These are phyloP conservation scores for Raphidocelis subcapitata DNA, from an alignment of 139 green algal species.

Conservation along the genomic window DNA sequence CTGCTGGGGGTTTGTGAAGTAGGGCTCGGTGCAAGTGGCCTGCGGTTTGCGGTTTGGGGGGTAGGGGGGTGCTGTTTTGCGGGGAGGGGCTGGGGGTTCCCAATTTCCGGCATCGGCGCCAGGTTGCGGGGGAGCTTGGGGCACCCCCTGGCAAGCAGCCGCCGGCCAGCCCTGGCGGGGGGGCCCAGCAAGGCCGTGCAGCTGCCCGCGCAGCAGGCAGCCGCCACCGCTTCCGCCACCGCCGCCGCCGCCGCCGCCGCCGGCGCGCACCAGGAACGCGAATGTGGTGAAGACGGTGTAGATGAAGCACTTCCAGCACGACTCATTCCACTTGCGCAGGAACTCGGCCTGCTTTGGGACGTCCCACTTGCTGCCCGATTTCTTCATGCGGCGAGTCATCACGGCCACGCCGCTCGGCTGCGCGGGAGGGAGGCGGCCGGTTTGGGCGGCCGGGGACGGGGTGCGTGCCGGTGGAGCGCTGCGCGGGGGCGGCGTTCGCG, in stretches of 20 bases:
- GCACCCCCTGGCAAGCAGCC: too few relatives aligned
- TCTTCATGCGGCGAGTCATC: constrained; percentile 24
- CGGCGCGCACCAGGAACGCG: constrained; percentile 25
- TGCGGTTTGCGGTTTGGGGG: background rate
- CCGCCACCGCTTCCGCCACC: too few relatives aligned
- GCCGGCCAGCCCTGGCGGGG: too few relatives aligned
- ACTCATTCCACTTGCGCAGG: constrained; percentile 62
- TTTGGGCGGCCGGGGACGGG: background rate
- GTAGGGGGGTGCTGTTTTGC: too few relatives aligned
- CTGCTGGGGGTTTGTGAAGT: constrained; percentile 48
- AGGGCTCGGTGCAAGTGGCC: constrained; percentile 37
- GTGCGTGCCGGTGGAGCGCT: background rate
- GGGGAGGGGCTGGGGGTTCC: too few relatives aligned
- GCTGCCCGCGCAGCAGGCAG: too few relatives aligned
- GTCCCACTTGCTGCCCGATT: constrained; percentile 14
- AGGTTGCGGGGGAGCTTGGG: too few relatives aligned
- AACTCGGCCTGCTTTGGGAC: constrained; percentile 9
- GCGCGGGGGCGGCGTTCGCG: background rate
- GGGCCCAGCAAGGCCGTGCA: too few relatives aligned
- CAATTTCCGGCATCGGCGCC: too few relatives aligned
- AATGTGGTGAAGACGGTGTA: constrained; percentile 46
- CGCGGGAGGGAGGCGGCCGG: background rate
- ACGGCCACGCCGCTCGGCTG: constrained; percentile 29
- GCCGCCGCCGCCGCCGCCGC: too few relatives aligned
- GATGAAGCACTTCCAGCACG: constrained; percentile 50